Conservation (phyloP, 1,284 basidiomycete species). For the Fomitopsis pinicola region DNA sequence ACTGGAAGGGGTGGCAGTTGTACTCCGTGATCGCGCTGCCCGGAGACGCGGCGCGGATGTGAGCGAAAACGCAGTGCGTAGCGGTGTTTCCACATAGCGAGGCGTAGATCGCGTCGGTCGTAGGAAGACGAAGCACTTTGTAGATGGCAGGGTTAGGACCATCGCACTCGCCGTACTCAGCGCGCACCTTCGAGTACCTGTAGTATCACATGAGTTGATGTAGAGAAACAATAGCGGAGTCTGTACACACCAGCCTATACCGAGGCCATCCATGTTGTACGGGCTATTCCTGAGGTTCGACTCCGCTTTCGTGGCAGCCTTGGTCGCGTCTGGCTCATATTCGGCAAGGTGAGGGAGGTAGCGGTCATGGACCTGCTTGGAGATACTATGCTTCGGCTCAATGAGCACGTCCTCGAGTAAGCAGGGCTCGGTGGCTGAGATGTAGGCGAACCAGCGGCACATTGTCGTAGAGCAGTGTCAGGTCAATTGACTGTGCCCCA, state of each 20-base stretch:
- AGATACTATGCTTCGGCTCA: conserved; percentile 27
- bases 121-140: conserved; percentile 30
- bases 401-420: conserved; percentile 35
- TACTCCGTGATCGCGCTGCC: conserved; percentile 26
- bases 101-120: conserved; percentile 30
- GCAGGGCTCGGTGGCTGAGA: conserved; percentile 29
- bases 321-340: conserved; percentile 21
- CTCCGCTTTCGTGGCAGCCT: conserved; percentile 17
- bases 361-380: conserved; percentile 34
- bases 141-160: conserved; percentile 29
- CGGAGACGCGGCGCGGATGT: conserved; percentile 31
- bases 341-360: conserved; percentile 29
- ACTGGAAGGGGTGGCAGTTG: conserved; percentile 37
- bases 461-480: background rate
- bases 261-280: conserved; percentile 30
- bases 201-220: background rate
- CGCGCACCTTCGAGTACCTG: conserved; percentile 24
- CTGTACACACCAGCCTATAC: conserved; percentile 21
- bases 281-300: conserved; percentile 25
- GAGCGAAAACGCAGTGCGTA: conserved; percentile 29
- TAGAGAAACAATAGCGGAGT: background rate
- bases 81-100: conserved; percentile 29
- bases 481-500: no score
- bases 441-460: conserved; percentile 32
- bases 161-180: conserved; percentile 25